Evolutionary conservation across 208 protist species (phyloP), one percentile per base, ranked within the genome.

Genomic region (Leishmania mexicana): DNA sequence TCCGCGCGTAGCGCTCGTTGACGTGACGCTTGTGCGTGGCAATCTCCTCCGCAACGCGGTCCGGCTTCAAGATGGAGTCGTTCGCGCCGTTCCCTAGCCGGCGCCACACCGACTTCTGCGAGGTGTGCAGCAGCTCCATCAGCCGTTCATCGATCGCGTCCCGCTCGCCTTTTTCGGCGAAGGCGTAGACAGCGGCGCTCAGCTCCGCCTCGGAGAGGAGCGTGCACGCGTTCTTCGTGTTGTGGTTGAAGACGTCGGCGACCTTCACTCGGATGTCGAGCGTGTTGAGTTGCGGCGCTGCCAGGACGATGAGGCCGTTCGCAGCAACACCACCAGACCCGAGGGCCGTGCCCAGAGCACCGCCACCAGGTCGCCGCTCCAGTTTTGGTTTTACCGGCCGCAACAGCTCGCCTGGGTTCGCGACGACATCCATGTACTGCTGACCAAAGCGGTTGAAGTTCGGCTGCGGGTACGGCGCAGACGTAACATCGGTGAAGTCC

Each of bases 371-470:
- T 17, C 81, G 83, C 60, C 71, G 85, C 51, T 85, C 77, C 38
- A 79, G 84, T 68, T 94, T 96, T 51, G 93, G 90, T 71, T 95
- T 94, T 24, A 97, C 77, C 13, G 91, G 88, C 45, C 88, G 87
- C 40, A 98, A 86, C 58, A 98, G 58, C 62, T 96, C 93, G 19
- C 87, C 88, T 21, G 95, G 93, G 81, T 98, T 98, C 28, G 92
- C 95, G 49, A 96, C 88, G 2, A 96, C 93, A 57, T 96, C 95
- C 84, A 96, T 93, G 84, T 96, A 98, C 79, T 96, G 90, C 87
- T 97, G 94, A 0, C 95, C 95, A 83, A 98, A 96, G n/a, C 95
- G 95, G 57, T 94, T 93, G 51, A 90, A 80, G 77, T 97, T 96
- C 6, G 94, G 93, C 84, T 96, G 92, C 65, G 95, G 95, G 81